phyloP scores from a whole-genome alignment of 129 eudicot species.

The Arctium lappa region DNA sequence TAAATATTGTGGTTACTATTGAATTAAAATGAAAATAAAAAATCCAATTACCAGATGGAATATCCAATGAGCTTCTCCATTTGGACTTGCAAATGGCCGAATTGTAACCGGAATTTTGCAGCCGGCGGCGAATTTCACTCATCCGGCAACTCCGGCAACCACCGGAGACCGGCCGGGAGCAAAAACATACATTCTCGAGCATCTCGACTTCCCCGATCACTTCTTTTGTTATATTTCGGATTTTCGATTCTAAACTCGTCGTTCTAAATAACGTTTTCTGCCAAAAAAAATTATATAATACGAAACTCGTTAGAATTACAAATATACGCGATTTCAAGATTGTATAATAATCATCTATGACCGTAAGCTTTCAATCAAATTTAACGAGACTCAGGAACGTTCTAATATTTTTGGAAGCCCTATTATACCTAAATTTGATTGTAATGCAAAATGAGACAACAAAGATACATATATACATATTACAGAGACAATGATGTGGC shows the following conservation, averaged over 20 bases:
- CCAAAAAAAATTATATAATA: neutral
- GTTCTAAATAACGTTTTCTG: slow-evolving; percentile 69
- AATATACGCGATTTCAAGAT: slow-evolving; percentile 30
- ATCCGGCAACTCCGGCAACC: slow-evolving; percentile 71
- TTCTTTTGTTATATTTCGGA: slow-evolving; percentile 61
- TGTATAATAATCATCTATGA: neutral
- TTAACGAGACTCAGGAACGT: too few species aligned
- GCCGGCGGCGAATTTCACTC: slow-evolving; percentile 48
- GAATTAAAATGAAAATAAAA: neutral
- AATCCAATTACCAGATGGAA: slow-evolving; percentile 61
- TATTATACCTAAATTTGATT: too few species aligned
- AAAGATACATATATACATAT: too few species aligned
- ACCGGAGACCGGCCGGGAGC: slow-evolving; percentile 39
- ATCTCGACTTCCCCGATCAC: slow-evolving; percentile 42
- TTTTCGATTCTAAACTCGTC: slow-evolving; percentile 60
- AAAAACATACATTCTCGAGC: slow-evolving; percentile 41
- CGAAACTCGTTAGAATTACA: neutral
- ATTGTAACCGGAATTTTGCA: slow-evolving; percentile 58
- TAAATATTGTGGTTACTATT: neutral
- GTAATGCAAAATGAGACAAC: too few species aligned
- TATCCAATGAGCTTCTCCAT: slow-evolving; percentile 67
- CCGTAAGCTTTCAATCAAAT: neutral
- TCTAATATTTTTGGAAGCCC: too few species aligned
- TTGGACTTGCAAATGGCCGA: slow-evolving; percentile 81
- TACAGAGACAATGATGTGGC: too few species aligned